A percentile compares a stretch with the other conserved stretches of the same genome.
Conservation (phyloP, 2,329 filamentous ascomycete species). For the Plenodomus lindquistii region DNA sequence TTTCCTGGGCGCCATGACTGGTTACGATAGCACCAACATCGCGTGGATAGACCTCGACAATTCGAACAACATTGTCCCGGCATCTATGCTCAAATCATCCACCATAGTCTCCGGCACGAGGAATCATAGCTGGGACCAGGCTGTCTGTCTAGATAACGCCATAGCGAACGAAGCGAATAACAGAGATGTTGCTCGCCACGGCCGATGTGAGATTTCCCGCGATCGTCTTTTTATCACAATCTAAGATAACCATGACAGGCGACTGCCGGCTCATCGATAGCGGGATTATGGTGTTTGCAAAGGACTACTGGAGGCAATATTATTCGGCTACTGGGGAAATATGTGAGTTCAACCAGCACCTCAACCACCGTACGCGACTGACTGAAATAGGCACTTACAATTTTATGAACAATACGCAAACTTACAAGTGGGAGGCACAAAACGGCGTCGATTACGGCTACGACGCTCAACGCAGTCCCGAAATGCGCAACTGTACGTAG, state of each 20-base stretch:
- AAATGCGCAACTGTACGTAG: conserved; percentile 3
- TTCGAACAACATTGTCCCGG: conserved; percentile 32
- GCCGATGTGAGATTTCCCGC: background rate
- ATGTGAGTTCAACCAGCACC: background rate
- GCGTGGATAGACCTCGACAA: conserved; percentile 32
- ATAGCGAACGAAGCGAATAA: background rate
- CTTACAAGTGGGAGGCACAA: background rate
- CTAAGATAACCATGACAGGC: conserved; percentile 11
- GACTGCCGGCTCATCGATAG: conserved; percentile 26
- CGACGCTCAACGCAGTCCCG: background rate
- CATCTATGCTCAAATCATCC: conserved; percentile 9
- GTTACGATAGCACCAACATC: conserved; percentile 37
- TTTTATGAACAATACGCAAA: conserved; percentile 14
- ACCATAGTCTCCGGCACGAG: conserved; percentile 10
- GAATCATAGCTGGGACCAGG: conserved; percentile 17
- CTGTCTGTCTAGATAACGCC: conserved; percentile 5
- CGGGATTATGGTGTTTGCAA: conserved; percentile 16
- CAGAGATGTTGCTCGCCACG: background rate
- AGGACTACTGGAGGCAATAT: background rate
- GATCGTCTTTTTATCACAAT: background rate
- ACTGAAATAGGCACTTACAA: conserved; percentile 6
- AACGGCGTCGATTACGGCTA: background rate
- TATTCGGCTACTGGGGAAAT: background rate
- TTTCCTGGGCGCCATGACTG: conserved; percentile 42
- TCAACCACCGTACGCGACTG: background rate